A percentile compares a stretch with the other conserved stretches of the same genome.
These are phyloP conservation scores for Puccinia novopanici DNA, from an alignment of 1,284 basidiomycete species.

Conservation along the genomic window DNA sequence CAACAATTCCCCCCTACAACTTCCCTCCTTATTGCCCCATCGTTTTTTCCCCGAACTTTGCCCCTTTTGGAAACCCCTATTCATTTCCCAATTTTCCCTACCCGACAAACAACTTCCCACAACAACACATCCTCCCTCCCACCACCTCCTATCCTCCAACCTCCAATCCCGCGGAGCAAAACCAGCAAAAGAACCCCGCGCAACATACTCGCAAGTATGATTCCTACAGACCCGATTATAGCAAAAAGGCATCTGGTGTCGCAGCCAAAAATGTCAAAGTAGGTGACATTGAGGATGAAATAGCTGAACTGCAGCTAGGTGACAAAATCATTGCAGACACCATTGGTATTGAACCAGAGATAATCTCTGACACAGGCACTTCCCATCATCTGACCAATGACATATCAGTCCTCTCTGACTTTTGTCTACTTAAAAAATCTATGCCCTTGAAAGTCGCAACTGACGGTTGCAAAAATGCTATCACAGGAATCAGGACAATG, in stretches of 20 bases:
- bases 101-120: not conserved
- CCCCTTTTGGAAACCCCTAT: too few relatives aligned
- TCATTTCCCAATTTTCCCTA: not conserved
- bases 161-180: too few relatives aligned
- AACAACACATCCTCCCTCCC: too few relatives aligned
- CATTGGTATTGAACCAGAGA: not conserved
- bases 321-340: not conserved
- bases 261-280: not conserved
- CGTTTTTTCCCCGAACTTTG: not conserved
- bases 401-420: not conserved
- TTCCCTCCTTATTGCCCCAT: not conserved
- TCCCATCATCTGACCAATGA: slow-evolving; percentile 11
- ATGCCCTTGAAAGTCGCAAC: slow-evolving; percentile 20
- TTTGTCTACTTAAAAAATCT: not conserved
- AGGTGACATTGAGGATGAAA: not conserved
- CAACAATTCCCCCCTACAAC: too few relatives aligned
- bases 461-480: not conserved
- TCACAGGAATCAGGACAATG: slow-evolving; percentile 2
- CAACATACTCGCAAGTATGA: not conserved
- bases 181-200: too few relatives aligned
- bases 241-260: not conserved
- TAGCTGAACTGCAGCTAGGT: not conserved
- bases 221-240: slow-evolving; percentile 1
- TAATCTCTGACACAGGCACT: not conserved
- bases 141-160: too few relatives aligned